Evolutionary conservation across 352 stramenopile genomes (phyloP), one percentile per base, ranked within the genome.

Genomic region (Phytopythium kandeliae): DNA sequence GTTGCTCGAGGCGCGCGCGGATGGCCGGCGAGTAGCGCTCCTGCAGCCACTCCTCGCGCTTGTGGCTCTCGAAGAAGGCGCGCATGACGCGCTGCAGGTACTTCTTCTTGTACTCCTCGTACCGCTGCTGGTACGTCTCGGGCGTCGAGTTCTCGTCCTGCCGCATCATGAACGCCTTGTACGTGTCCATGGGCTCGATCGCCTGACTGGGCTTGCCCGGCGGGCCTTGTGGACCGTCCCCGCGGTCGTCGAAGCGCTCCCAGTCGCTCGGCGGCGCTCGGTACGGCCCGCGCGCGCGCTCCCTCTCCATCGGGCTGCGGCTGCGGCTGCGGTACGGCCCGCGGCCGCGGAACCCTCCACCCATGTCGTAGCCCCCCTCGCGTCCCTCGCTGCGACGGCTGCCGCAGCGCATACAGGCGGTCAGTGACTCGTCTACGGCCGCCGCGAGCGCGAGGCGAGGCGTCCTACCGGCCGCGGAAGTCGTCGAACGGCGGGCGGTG

Each of bases 71-170:
- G 41, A 93, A 93, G 58, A 93, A 93, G n/a, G 80, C 73, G 21
- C 80, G 79, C 59, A 89, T 71, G 21, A 90, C 52, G 0, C 76
- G 75, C 60, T 91, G 80, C 46, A 81, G 63, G 60, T 91, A 86
- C 44, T 89, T 89, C 62, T 93, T 93, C 65, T 91, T 93, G 71
- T 93, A 93, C 54, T 93, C 82, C 47, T 93, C 82, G 62, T 93
- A 93, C 33, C 82, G 78, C 45, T 93, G 79, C 56, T 90, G 78
- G 44, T 90, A 93, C 22, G 81, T 85, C 63, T 93, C 82, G 7
- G 82, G 82, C 3, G 79, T 76, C 45, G 65, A 66, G 52, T 91
- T 84, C 55, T 93, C 82, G 44, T 85, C 81, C 62, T 93, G 82
- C 11, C 76, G 79, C 82, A 93, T 93, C 79, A 93, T 93, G 55